These are phyloP conservation scores for Edaphochlamys debaryana DNA, from an alignment of 139 green algal genomes.

Conservation along the genomic window DNA sequence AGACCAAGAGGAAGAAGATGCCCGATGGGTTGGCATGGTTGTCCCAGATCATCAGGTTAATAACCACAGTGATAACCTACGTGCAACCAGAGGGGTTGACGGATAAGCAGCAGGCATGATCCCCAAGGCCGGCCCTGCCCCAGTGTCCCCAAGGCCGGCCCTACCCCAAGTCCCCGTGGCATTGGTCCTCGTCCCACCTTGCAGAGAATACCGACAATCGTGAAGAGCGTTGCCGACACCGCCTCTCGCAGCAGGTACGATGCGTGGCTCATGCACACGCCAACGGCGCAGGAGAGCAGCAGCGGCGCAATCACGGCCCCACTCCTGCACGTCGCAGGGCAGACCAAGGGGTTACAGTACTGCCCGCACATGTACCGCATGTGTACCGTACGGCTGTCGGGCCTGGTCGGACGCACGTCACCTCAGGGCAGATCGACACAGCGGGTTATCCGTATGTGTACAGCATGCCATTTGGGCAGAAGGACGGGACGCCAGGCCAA, in stretches of 20 bases:
- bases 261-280: conserved; percentile 64
- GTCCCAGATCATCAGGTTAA: conserved; percentile 56
- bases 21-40: conserved; percentile 46
- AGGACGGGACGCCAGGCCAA: too few species aligned
- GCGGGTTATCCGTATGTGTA: too few species aligned
- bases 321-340: too few species aligned
- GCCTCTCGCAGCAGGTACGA: conserved; percentile 73
- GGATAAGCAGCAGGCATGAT: not conserved
- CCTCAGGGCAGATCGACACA: too few species aligned
- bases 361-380: too few species aligned
- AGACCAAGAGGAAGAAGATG: conserved; percentile 49
- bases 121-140: not conserved
- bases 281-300: conserved; percentile 74
- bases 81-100: not conserved
- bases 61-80: conserved; percentile 48
- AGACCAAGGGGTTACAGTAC: too few species aligned
- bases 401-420: too few species aligned
- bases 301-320: conserved; percentile 60
- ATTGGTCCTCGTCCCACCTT: conserved; percentile 70
- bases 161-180: too few species aligned
- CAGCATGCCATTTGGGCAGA: too few species aligned
- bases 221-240: conserved; percentile 83
- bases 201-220: conserved; percentile 88
- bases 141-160: too few species aligned
- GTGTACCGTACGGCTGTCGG: too few species aligned